phyloP scores from a whole-genome alignment of 805 yeast genomes.

The Candida berthetii region DNA sequence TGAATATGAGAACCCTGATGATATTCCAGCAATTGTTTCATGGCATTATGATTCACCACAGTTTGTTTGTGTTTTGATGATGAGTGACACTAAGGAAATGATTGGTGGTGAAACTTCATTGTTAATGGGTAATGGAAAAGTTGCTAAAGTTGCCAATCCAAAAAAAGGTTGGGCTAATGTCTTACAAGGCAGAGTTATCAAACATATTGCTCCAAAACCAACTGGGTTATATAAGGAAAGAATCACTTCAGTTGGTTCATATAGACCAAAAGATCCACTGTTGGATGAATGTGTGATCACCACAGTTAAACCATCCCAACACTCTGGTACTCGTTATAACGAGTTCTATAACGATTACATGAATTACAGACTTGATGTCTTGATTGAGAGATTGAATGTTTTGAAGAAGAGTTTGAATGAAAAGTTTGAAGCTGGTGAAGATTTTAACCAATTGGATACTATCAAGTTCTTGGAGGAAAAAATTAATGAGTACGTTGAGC shows the following conservation, averaged over 20 bases:
- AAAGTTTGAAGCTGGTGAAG: conserved; percentile 17
- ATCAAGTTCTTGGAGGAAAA: conserved; percentile 22
- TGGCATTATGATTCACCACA: conserved; percentile 56
- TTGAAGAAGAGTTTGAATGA: conserved; percentile 19
- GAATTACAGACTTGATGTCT: conserved; percentile 29
- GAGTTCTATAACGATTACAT: conserved; percentile 35
- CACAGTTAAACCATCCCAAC: conserved; percentile 33
- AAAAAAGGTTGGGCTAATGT: conserved; percentile 43
- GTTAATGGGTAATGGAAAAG: conserved; percentile 34
- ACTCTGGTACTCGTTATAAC: conserved; percentile 29
- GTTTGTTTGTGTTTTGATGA: conserved; percentile 55
- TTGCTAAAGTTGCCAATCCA: conserved; percentile 29
- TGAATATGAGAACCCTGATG: neutral
- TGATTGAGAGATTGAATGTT: conserved; percentile 23
- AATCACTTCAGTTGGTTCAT: conserved; percentile 36
- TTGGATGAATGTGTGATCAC: conserved; percentile 33
- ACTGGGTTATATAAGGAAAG: conserved; percentile 29
- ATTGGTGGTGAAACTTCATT: conserved; percentile 50
- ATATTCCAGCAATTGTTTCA: conserved; percentile 45
- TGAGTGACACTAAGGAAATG: conserved; percentile 46
- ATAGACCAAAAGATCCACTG: conserved; percentile 32
- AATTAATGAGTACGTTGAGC: conserved; percentile 22
- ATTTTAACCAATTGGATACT: conserved; percentile 30
- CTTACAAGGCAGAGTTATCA: conserved; percentile 40
- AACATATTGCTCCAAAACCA: conserved; percentile 42